Conservation (phyloP, 805 yeast species). For the Wickerhamiella qilinensis region DNA sequence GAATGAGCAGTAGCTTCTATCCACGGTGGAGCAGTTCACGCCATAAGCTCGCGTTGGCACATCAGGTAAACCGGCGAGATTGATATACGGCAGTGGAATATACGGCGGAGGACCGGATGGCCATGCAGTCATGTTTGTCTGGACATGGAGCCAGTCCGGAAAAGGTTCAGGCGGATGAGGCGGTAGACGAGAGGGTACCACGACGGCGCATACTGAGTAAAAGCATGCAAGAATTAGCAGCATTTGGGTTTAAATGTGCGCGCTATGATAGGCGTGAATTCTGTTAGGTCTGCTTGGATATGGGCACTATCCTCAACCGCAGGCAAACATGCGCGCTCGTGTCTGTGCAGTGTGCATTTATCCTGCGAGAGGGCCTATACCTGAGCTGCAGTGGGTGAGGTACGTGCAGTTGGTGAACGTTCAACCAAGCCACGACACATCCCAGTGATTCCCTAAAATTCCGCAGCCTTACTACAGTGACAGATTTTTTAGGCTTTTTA, state of each 20-base stretch:
- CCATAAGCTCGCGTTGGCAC: conserved; percentile 23
- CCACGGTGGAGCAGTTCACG: conserved; percentile 32
- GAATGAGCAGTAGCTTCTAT: conserved; percentile 53
- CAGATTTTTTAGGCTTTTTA: no score
- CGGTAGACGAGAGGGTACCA: not conserved
- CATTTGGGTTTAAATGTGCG: not conserved
- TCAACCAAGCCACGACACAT: no score
- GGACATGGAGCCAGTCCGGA: conserved; percentile 44
- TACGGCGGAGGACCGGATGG: conserved; percentile 67
- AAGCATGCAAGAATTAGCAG: not conserved
- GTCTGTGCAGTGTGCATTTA: no score
- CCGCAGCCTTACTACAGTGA: no score
- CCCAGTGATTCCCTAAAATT: no score
- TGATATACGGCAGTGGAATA: conserved; percentile 31
- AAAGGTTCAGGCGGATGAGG: not conserved
- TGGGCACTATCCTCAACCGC: no score
- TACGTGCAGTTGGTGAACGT: no score
- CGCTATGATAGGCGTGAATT: no score
- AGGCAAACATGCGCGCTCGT: no score
- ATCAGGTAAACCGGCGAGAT: not conserved
- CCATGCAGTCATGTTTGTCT: conserved; percentile 66
- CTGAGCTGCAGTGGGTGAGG: no score
- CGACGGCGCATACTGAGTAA: not conserved
- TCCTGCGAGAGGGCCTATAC: no score
- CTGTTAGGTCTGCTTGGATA: no score